Conservation (phyloP, 305 asterid species). For the Striga hermonthica region DNA sequence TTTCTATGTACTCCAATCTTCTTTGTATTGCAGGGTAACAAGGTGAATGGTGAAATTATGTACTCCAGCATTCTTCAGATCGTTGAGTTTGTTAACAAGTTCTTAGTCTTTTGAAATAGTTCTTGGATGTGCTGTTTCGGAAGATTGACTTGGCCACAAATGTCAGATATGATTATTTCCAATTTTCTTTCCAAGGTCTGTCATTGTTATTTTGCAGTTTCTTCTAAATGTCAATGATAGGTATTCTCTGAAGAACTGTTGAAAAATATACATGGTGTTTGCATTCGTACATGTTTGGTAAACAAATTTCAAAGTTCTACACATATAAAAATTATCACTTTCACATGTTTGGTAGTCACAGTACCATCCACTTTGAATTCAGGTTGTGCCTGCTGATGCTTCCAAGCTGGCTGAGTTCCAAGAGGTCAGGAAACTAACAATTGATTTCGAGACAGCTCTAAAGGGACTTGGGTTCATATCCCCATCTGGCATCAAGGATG, state of each 20-base stretch:
- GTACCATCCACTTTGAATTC: constrained; percentile 32
- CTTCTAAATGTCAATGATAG: constrained; percentile 13
- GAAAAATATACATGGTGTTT: constrained; percentile 22
- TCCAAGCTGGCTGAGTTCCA: constrained; percentile 89
- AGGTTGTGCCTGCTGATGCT: constrained; percentile 92
- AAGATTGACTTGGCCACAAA: constrained; percentile 90
- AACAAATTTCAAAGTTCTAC: background rate
- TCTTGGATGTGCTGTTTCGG: constrained; percentile 79
- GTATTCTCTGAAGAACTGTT: constrained; percentile 23
- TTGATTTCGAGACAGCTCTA: constrained; percentile 71
- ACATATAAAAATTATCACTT: background rate
- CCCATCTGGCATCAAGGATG: constrained; percentile 61
- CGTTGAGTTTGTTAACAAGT: constrained; percentile 51
- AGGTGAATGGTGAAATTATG: constrained; percentile 63
- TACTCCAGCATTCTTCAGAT: constrained; percentile 56
- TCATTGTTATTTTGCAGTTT: constrained; percentile 7
- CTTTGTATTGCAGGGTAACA: constrained; percentile 45
- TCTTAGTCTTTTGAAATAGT: constrained; percentile 59
- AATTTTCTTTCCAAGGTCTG: constrained; percentile 83
- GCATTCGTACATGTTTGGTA: background rate
- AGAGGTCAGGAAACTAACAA: constrained; percentile 64
- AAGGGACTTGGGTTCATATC: constrained; percentile 72
- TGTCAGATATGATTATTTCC: constrained; percentile 84
- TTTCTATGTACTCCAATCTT: constrained; percentile 23
- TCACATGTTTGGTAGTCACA: constrained; percentile 25